Conservation (phyloP, 805 yeast genomes). For the Helenozyma baotianmanensis region DNA sequence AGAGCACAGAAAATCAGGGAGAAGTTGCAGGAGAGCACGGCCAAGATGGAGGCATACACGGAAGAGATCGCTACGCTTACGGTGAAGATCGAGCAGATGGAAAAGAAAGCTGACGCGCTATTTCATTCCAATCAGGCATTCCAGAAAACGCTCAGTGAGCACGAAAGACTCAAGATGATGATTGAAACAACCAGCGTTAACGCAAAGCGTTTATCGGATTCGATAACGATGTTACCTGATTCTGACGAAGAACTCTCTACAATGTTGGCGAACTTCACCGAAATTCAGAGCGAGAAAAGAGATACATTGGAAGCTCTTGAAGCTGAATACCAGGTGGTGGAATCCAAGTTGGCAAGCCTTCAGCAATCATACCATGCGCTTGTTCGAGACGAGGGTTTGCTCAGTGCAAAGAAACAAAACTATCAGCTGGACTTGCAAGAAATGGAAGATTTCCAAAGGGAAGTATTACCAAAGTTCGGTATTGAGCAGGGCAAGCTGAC, state of each 20-base stretch:
- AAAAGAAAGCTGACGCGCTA: constrained; percentile 55
- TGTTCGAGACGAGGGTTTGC: constrained; percentile 46
- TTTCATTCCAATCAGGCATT: constrained; percentile 79
- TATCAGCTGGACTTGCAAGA: constrained; percentile 20
- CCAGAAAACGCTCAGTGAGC: constrained; percentile 62
- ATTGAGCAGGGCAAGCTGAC: too few species aligned
- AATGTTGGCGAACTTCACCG: constrained; percentile 27
- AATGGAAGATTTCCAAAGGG: constrained; percentile 3
- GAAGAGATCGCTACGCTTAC: constrained; percentile 47
- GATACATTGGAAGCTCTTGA: constrained; percentile 9
- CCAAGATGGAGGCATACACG: constrained; percentile 41
- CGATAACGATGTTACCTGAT: constrained; percentile 45
- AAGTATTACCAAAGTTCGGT: too few species aligned
- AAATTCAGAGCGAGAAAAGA: constrained; percentile 16
- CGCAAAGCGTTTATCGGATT: constrained; percentile 43
- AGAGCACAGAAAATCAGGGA: constrained; percentile 59
- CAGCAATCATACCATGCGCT: constrained; percentile 25
- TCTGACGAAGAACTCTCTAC: constrained; percentile 26
- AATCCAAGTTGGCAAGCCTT: constrained; percentile 14
- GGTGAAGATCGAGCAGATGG: constrained; percentile 45
- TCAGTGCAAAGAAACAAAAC: constrained; percentile 40
- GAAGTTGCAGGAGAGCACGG: constrained; percentile 41
- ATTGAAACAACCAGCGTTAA: constrained; percentile 45
- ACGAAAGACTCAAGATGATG: constrained; percentile 53
- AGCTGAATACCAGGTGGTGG: constrained; percentile 8